Base-by-base conservation (phyloP, 306 rosid genomes). In the Alnus glutinosa region DNA sequence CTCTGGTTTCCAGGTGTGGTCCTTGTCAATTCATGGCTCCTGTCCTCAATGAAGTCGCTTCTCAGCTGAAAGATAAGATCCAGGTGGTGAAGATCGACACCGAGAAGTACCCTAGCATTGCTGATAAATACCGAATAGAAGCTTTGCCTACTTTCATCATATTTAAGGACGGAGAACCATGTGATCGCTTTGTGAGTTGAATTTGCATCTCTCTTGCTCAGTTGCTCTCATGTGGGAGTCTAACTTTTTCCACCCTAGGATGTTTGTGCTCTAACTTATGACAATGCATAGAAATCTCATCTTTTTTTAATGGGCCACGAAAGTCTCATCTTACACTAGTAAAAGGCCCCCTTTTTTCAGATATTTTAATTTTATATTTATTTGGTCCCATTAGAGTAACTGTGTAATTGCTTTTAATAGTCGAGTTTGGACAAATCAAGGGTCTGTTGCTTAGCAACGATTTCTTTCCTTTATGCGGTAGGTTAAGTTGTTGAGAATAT, bases 21-120 rank as follows among this genome's bases (percentile, higher is more conserved):
- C 98, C 98, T 72, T 95, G 98, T 87, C 98, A 95, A 71, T 91
- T 87, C 67, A 95, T 95, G 98, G 93, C 79, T 78, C 97, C 98
- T 2, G 76, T 95, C 42, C 98, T 95, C 57, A 54, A 90, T n/a
- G 91, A 95, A 82, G 98, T 95, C 13, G 87, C 96, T 75, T 37
- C 87, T 46, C 73, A 79, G 9, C 89, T 95, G 77, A 76, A 55
- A 16, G 98, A 90, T 78, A 88, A 80, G 80, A 81, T 95, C 69
- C 91, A 86, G 81, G 89, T 95, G 34, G 94, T 90, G 47, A 95
- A 95, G 89, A 90, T 95, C 58, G 98, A 95, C 77, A 95, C 98
- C 0, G 98, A 95, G 86, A 95, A 92, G 88, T 92, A 95, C 72
- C 93, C 98, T 58, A 79, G 79, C 87, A 86, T 92, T 74, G 98